Evolutionary conservation across 257 asterid genomes (phyloP), one percentile per base, ranked within the genome.

Genomic region (Solanum corneliomulleri): DNA sequence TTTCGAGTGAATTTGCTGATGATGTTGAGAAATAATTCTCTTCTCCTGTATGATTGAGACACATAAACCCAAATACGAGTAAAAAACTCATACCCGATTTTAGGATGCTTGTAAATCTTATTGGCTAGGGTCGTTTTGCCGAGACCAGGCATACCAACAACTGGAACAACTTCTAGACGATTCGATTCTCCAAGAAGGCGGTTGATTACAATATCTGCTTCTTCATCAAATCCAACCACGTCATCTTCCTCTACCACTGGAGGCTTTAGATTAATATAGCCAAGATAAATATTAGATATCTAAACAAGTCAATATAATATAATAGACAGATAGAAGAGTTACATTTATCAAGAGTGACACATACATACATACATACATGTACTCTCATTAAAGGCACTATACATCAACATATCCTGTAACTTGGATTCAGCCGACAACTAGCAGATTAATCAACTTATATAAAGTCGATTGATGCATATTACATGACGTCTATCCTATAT

Each of bases 61-160:
- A 83, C 86, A 83, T 83, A 83, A 83, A 83, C 72, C 86, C 86
- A 83, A 33, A 66, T 66, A 37, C 86, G 86, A 83, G 89, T 89
- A 66, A 92, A 89, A 47, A 92, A 93, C 18, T 93, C 88, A 15
- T 90, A 88, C 37, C 84, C 88, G 23, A 92, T 85, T 2, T 7
- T 44, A 10, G 88, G 88, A 86, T 91, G 91, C 11, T 86, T 85
- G 20, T 71, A 93, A 7, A 92, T 86, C 71, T 87, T 91, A 20
- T 91, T 89, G 0, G 94, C 93, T 21, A 93, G 71, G 1, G 94
- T 91, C 1, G 93, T 92, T 88, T 92, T 92, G 45, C 94, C 93
- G 0, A 92, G 91, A 37, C 94, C 94, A 4, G 93, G 93, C 94
- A 93, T 93, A 4, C 95, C 95, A 47, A 93, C 88, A 77, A 93